Conservation (phyloP, 192 early-diverging fungal genomes). For the Mortierella hygrophila region DNA sequence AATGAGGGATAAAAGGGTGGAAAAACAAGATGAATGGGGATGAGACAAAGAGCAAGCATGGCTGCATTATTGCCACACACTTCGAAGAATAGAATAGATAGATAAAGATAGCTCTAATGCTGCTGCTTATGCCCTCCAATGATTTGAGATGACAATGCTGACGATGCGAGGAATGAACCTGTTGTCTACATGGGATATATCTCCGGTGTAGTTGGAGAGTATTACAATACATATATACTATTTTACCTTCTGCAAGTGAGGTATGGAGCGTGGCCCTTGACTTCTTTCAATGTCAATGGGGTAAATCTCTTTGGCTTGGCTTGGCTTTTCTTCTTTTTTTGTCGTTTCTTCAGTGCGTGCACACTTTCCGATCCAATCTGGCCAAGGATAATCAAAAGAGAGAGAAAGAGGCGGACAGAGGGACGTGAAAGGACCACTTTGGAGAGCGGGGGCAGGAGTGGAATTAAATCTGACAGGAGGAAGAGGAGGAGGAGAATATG, state of each 20-base stretch:
- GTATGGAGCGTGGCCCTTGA: not conserved
- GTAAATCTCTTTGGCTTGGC: too few species aligned
- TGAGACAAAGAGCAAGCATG: too few species aligned
- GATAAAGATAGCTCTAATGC: too few species aligned
- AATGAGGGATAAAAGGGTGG: not conserved
- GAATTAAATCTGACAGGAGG: not conserved
- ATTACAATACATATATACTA: not conserved
- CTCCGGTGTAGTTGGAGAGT: not conserved
- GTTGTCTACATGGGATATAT: not conserved
- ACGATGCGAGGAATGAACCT: not conserved
- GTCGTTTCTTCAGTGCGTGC: not conserved
- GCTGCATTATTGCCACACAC: too few species aligned
- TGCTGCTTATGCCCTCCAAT: too few species aligned
- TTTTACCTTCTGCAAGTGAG: not conserved
- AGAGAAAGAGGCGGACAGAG: not conserved
- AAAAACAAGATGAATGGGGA: too few species aligned
- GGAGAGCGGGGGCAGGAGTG: not conserved
- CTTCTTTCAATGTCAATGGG: not conserved
- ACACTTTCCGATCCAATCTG: slow-evolving; percentile 11
- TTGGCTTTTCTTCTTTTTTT: not conserved
- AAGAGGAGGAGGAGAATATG: not conserved
- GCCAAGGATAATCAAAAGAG: not conserved
- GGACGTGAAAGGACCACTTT: not conserved
- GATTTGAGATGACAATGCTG: not conserved
- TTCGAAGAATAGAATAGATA: too few species aligned